phyloP scores from a whole-genome alignment of 164 flowering plant genomes.

The Echeveria elegans region DNA sequence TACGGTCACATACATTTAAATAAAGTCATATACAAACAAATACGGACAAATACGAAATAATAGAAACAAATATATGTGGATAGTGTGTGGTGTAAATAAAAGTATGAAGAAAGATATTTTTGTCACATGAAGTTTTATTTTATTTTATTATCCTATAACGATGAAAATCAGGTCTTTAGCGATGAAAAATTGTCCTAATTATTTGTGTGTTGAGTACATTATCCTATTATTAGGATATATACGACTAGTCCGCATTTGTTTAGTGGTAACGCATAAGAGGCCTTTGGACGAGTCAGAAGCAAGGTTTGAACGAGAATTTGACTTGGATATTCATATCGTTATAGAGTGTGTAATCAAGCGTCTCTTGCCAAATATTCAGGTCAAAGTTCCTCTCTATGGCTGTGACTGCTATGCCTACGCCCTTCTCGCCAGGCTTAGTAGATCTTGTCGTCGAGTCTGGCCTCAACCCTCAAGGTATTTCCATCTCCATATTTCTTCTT shows the following conservation, averaged over 20 bases:
- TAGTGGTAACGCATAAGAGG: slow-evolving; percentile 69
- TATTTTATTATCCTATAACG: too few species aligned
- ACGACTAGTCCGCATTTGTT: slow-evolving; percentile 96
- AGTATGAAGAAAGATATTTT: too few species aligned
- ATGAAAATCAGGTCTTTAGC: too few species aligned
- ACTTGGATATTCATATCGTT: neutral
- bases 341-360: neutral
- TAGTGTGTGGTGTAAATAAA: too few species aligned
- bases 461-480: slow-evolving; percentile 73
- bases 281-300: slow-evolving; percentile 76
- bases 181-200: too few species aligned
- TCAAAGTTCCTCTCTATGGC: slow-evolving; percentile 91
- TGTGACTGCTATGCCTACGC: slow-evolving; percentile 99
- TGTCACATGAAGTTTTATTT: too few species aligned
- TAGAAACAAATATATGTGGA: too few species aligned
- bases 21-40: too few species aligned
- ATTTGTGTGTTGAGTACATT: neutral
- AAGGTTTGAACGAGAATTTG: slow-evolving; percentile 39
- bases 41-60: too few species aligned
- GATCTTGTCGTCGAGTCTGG: slow-evolving; percentile 96
- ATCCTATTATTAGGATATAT: slow-evolving; percentile 44
- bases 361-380: slow-evolving; percentile 35
- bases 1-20: too few species aligned
- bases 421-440: slow-evolving; percentile 86
- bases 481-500: neutral